Conservation (phyloP, 2,329 filamentous ascomycete species). For the Dryadomyces quercus-mongolicae region DNA sequence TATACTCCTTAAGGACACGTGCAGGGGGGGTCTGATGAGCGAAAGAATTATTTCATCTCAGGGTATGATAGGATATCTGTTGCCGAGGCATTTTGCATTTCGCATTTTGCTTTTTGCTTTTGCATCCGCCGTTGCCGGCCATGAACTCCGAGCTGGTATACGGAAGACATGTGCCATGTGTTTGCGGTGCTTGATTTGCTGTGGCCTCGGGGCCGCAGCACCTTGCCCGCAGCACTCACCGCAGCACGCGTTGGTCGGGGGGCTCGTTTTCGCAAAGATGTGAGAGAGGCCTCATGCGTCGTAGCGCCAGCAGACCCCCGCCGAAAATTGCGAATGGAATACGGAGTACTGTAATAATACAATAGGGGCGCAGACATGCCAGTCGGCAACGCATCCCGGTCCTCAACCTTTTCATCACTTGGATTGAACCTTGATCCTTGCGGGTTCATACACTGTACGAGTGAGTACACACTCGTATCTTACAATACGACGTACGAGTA, state of each 20-base stretch:
- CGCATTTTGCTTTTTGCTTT: not conserved
- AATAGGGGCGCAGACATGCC: no score
- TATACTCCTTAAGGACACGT: not conserved
- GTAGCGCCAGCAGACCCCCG: not conserved
- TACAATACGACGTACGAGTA: no score
- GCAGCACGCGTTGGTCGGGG: no score
- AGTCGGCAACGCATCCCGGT: not conserved
- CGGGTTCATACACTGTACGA: not conserved
- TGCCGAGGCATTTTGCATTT: not conserved
- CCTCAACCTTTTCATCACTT: not conserved
- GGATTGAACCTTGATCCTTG: not conserved
- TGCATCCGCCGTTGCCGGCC: conserved; percentile 1
- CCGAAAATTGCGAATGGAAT: not conserved
- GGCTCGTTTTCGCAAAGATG: not conserved
- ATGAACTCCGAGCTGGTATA: not conserved
- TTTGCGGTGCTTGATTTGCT: not conserved
- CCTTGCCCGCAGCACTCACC: conserved; percentile 1
- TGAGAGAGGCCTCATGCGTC: not conserved
- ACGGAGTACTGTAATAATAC: not conserved
- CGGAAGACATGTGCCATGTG: not conserved
- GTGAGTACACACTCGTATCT: no score
- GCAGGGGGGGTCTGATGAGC: not conserved
- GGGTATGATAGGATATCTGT: not conserved
- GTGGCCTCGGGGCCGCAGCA: not conserved
- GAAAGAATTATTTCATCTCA: not conserved